Base-by-base conservation (phyloP, 805 yeast species). In the Kockiozyma suomiensis region DNA sequence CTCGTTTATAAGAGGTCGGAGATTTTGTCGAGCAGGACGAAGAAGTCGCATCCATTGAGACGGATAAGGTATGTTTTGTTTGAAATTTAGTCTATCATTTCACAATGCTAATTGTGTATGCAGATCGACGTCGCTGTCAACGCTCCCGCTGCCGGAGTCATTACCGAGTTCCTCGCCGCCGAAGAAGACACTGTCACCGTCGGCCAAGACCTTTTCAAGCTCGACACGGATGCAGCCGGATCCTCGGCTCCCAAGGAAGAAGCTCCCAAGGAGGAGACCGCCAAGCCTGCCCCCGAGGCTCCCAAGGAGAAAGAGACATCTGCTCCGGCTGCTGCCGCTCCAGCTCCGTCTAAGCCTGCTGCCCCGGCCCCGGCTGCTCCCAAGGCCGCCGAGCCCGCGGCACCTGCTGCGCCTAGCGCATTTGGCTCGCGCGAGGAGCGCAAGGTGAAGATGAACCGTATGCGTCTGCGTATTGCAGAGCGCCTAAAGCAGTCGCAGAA, bases 401-500 rank as follows among this genome's bases (percentile, higher is more conserved):
- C 71, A 61, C 69, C 69, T 37, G 67, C 75, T 19, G 62, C 78
- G 37, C 68, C 75, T 54, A 71, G 72, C 56, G 69, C 77, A 46
- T 75, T 82, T 37, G 90, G 89, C 73, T 82, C 94, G 60, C 88
- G 99, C 81, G 77, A 79, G 64, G 98, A 94, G 79, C 88, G 86
- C 74, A 85, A 91, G 75, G 96, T 94, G 66, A 93, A 93, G 82
- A 93, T 93, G 98, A 94, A 92, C 86, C 89, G 99, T 82, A 94
- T 93, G 98, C 88, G 99, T 80, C 78, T 90, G 79, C 90, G 99
- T 83, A 94, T 94, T 69, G 97, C 99, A 62, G 98, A 93, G 82
- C 90, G 99, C 80, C 87, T 93, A 74, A 93, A 93, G 90, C 98
- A 94, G 82, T 89, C 98, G 37, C 99, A 93, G 80, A 94, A 94